A percentile compares a stretch with the other conserved stretches of the same genome.
These are phyloP conservation scores for Sonneratia alba DNA, from an alignment of 345 rosid species.

Conservation along the genomic window DNA sequence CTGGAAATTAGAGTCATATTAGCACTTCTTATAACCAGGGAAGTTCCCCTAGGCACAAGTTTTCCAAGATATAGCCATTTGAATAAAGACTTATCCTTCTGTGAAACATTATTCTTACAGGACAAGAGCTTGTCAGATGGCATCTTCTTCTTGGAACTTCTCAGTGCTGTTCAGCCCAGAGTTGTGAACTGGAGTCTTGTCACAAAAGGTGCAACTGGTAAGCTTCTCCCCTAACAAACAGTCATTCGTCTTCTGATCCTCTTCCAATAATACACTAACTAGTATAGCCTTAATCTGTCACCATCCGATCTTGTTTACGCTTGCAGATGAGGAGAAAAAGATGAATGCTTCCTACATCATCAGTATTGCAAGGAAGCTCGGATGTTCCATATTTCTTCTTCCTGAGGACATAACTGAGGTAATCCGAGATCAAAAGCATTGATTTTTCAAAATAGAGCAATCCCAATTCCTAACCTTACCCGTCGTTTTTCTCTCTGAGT, in stretches of 20 bases:
- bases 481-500: too few species aligned
- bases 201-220: slow-evolving; percentile 79
- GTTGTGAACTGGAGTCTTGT: slow-evolving; percentile 92
- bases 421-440: slow-evolving; percentile 4
- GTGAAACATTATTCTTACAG: slow-evolving; percentile 30
- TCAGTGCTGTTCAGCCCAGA: slow-evolving; percentile 86
- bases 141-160: slow-evolving; percentile 78
- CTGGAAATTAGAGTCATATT: not conserved
- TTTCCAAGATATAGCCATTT: not conserved
- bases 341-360: slow-evolving; percentile 95
- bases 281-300: not conserved
- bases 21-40: not conserved
- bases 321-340: slow-evolving; percentile 81
- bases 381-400: slow-evolving; percentile 92
- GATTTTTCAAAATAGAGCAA: too few species aligned
- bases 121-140: slow-evolving; percentile 83
- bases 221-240: not conserved
- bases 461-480: too few species aligned
- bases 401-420: slow-evolving; percentile 97
- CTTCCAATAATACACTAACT: not conserved
- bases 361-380: slow-evolving; percentile 89
- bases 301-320: slow-evolving; percentile 4
- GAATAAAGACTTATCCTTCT: not conserved
- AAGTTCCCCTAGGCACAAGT: not conserved
- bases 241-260: not conserved